A percentile compares a stretch with the other conserved stretches of the same genome.
Conservation (phyloP, 2,329 filamentous ascomycete genomes). For the Apiospora malaysiana region DNA sequence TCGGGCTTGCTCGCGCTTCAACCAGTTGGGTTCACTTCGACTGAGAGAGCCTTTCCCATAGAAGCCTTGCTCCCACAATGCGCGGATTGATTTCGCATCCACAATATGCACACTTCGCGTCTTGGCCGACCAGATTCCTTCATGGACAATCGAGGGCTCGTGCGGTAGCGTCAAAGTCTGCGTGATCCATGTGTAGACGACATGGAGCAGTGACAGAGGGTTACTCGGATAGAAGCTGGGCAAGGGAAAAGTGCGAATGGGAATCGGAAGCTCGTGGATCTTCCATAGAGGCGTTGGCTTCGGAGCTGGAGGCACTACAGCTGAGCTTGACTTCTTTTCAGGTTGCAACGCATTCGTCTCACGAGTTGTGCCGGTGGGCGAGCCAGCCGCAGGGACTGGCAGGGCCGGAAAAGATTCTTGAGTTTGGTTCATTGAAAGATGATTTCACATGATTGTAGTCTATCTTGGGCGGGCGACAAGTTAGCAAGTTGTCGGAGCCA, state of each 20-base stretch:
- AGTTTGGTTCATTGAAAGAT: slow-evolving; percentile 39
- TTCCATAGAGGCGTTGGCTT: slow-evolving; percentile 59
- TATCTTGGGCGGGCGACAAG: not conserved
- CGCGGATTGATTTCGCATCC: slow-evolving; percentile 75
- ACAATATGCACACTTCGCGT: slow-evolving; percentile 86
- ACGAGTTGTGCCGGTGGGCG: slow-evolving; percentile 30
- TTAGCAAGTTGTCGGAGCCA: not conserved
- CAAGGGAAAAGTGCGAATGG: slow-evolving; percentile 81
- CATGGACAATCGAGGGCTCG: slow-evolving; percentile 69
- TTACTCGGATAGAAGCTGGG: slow-evolving; percentile 92
- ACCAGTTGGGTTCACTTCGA: slow-evolving; percentile 93
- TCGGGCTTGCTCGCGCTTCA: slow-evolving; percentile 79
- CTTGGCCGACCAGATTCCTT: slow-evolving; percentile 79
- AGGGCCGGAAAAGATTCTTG: slow-evolving; percentile 27
- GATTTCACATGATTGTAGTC: slow-evolving; percentile 52
- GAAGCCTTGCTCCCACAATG: slow-evolving; percentile 95
- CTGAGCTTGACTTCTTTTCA: not conserved
- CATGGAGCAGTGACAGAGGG: slow-evolving; percentile 83
- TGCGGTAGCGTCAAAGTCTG: slow-evolving; percentile 72
- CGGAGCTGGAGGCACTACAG: not conserved
- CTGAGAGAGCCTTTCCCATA: slow-evolving; percentile 94
- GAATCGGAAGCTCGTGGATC: slow-evolving; percentile 82
- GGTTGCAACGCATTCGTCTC: slow-evolving; percentile 27
- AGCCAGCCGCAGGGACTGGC: slow-evolving; percentile 22
- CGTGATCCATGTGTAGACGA: slow-evolving; percentile 77